A percentile compares a stretch with the other conserved stretches of the same genome.
Conservation (phyloP, 805 yeast species). For the Nakazawaea ernobii region DNA sequence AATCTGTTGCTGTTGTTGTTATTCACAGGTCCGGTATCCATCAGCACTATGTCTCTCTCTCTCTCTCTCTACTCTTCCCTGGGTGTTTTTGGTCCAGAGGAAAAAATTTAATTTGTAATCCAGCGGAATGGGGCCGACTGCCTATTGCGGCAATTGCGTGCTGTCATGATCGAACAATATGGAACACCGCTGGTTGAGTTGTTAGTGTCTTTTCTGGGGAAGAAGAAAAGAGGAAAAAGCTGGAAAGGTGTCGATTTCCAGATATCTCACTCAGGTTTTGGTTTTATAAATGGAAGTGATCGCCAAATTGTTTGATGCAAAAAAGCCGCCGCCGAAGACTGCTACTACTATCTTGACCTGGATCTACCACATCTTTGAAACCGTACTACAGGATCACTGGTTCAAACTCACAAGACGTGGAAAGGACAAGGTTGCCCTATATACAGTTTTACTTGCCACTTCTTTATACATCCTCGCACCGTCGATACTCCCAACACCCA, state of each 20-base stretch:
- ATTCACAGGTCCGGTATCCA: background rate
- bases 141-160: background rate
- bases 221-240: background rate
- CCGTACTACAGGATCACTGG: constrained; percentile 2
- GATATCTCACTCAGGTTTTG: background rate
- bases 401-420: constrained; percentile 3
- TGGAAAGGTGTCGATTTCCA: background rate
- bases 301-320: no score
- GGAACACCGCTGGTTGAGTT: background rate
- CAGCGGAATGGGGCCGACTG: background rate
- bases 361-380: background rate
- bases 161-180: background rate
- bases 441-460: constrained; percentile 1
- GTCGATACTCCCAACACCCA: constrained; percentile 17
- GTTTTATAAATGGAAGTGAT: no score
- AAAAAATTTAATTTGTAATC: background rate
- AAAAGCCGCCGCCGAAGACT: no score
- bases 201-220: background rate
- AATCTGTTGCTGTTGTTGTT: background rate
- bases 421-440: constrained; percentile 1
- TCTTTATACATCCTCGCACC: constrained; percentile 28
- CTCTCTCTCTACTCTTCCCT: background rate
- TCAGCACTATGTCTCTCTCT: background rate
- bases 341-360: no score
- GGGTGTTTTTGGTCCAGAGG: no score